Evolutionary conservation across 2,329 filamentous ascomycete genomes (phyloP), one percentile per base, ranked within the genome.

Genomic region (Aspergillus melleus): DNA sequence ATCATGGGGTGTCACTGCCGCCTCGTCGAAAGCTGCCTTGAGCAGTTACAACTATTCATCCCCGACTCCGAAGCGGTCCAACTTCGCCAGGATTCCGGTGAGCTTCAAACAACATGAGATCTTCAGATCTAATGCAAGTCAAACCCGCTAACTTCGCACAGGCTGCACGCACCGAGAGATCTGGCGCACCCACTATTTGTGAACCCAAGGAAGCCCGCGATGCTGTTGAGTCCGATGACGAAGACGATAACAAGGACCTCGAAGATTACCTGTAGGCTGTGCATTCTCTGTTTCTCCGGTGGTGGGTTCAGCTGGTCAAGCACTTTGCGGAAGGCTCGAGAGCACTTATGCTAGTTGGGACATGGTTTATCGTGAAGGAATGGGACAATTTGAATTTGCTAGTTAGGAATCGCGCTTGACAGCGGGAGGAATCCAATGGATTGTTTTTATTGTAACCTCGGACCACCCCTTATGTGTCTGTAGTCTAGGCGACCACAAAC

Each of bases 41-140:
- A 47, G 44, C 44, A 11, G 19, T 24, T 22, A 47, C 12, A 47
- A 47, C 44, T 20, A 22, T 22, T 10, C 44, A 10, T 11, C 19
- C 19, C 44, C 9, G 10, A 24, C 44, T 11, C 19, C 44, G 50
- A 57, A 55, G 19, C 39, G 56, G n/a, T 60, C 61, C 19, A 56
- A 60, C 24, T 73, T 72, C 42, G 69, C 68, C 2, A 72, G 68
- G 49, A 58, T 73, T 6, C 57, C 51, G 22, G 64, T 66, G 54
- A 55, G 61, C 57, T 36, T 36, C 8, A 42, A n/a, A 12, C 46
- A 6, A 22, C 42, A 20, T 11, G 1, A 42, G 6, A 8, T 2
- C 9, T 9, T 20, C 6, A 3, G 22, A 29, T n/a, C 52, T 46
- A 44, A 29, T 30, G 24, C 16, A 29, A n/a, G 36, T 14, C 26